These are phyloP conservation scores for Aureobasidium leucospermi DNA, from an alignment of 2,329 filamentous ascomycete species.

Conservation along the genomic window DNA sequence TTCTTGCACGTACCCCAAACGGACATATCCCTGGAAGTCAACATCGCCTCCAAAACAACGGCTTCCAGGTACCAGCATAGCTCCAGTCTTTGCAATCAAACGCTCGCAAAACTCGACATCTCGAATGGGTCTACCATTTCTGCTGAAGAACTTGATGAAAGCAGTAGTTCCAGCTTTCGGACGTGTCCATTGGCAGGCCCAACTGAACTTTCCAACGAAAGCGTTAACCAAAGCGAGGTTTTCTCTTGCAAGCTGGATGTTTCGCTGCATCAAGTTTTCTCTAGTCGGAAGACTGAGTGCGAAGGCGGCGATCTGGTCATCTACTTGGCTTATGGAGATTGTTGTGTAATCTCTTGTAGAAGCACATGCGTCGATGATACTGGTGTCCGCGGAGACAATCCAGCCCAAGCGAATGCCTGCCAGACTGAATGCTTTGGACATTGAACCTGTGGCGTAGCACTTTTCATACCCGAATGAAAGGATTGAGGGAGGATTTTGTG, in stretches of 20 bases:
- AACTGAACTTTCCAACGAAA: neutral
- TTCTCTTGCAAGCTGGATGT: too few relatives aligned
- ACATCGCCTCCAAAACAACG: neutral
- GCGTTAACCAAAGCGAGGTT: neutral
- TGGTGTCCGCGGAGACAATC: too few relatives aligned
- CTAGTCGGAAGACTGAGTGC: too few relatives aligned
- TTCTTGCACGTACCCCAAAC: neutral
- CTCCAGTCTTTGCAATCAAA: neutral
- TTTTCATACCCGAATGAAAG: neutral
- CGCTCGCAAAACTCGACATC: neutral
- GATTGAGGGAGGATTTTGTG: slow-evolving; percentile 9
- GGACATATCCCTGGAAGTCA: neutral
- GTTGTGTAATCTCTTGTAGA: too few relatives aligned
- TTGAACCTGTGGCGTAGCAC: neutral
- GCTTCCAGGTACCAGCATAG: neutral
- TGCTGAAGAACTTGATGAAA: neutral
- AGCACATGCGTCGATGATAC: too few relatives aligned
- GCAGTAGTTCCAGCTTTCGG: neutral
- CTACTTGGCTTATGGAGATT: too few relatives aligned
- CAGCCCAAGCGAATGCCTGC: too few relatives aligned
- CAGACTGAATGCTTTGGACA: too few relatives aligned
- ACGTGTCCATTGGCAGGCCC: neutral
- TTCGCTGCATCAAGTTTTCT: too few relatives aligned
- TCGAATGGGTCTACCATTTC: neutral
- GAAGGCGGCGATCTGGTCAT: too few relatives aligned